Evolutionary conservation across 257 asterid species (phyloP), one percentile per base, ranked within the genome.

Genomic region (Salvia miltiorrhiza): DNA sequence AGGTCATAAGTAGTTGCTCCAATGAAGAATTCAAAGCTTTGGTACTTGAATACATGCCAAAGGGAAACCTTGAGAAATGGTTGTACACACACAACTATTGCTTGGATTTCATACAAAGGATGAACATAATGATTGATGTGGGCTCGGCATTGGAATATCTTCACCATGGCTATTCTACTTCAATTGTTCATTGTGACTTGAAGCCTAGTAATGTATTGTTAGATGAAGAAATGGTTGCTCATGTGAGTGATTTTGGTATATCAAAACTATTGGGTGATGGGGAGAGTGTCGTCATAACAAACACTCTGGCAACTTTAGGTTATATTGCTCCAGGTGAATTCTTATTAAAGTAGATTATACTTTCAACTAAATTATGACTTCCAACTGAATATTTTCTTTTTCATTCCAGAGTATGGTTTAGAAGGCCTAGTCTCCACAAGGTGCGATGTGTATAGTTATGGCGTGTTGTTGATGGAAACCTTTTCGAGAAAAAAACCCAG

Each of bases 401-500:
- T n/a, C n/a, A n/a, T n/a, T n/a, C n/a, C n/a, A 56, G 63, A 56
- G 17, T 57, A 33, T 32, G 64, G 44, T n/a, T 8, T 33, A 21
- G 64, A 57, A 30, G 64, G 64, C 13, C 20, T 57, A 32, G 64
- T 32, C 14, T 57, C 64, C 4, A 57, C 45, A 14, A 57, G 17
- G 40, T 57, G 64, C 26, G 64, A 57, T 32, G 64, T 57, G 39
- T 14, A 57, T 7, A 57, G 64, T 20, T 57, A 57, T 57, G 64
- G 64, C 3, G 35, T 57, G 10, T 30, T 57, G 64, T 14, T 57
- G 64, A 57, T 57, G 64, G 64, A 57, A 57, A 33, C 35, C 5
- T 54, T 54, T 24, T 9, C 35, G 35, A 30, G 40, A 14, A 56
- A 56, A 20, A 56, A 20, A 41, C 43, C 63, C 26, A 30, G 63